phyloP scores from a whole-genome alignment of 768 basidiomycete species.

The Neoboletus brunneissimus region DNA sequence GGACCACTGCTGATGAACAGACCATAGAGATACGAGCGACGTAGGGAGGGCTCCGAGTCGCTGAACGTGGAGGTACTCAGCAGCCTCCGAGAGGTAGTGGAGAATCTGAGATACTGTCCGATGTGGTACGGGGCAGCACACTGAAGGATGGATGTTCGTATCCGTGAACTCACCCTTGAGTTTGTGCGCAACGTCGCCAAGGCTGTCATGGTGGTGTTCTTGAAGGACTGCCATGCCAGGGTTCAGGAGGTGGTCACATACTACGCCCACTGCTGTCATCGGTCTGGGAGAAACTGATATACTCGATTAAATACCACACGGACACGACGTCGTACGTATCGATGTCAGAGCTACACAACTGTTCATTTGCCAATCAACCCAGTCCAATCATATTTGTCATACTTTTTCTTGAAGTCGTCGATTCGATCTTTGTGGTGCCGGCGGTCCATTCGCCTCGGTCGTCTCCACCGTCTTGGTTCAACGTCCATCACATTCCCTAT shows the following conservation, averaged over 20 bases:
- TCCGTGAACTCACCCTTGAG: background rate
- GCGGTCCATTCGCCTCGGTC: conserved; percentile 72
- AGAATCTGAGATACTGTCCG: background rate
- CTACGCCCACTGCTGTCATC: background rate
- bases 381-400: conserved; percentile 81
- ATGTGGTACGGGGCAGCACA: background rate
- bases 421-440: conserved; percentile 69
- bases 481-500: conserved; percentile 88
- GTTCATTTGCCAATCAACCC: conserved; percentile 54
- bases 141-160: background rate
- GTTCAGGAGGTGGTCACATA: background rate
- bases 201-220: background rate
- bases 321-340: background rate
- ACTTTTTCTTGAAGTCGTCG: conserved; percentile 65
- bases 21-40: conserved; percentile 66
- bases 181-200: conserved; percentile 3
- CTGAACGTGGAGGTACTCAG: conserved; percentile 17
- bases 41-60: conserved; percentile 28
- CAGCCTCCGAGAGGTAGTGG: conserved; percentile 2
- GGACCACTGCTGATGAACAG: background rate
- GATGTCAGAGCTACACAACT: background rate
- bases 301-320: background rate
- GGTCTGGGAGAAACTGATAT: background rate
- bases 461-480: conserved; percentile 82
- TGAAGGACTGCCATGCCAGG: background rate